Base-by-base conservation (phyloP, 768 basidiomycete species). In the Termitomyces sp. region DNA sequence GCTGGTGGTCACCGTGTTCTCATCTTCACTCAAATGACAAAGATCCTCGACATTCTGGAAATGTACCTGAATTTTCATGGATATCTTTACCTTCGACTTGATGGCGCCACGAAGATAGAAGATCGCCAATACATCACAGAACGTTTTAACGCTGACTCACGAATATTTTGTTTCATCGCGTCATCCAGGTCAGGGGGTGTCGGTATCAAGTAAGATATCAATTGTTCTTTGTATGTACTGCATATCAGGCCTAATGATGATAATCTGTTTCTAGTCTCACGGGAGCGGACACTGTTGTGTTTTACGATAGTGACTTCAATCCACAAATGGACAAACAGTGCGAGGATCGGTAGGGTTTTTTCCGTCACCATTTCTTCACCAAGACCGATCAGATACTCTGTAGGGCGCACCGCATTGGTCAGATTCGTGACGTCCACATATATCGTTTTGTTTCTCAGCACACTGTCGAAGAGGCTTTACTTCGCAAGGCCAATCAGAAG, bases 261-360 rank as follows among this genome's bases (percentile, higher is more conserved):
- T 58, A 65, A 65, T 8, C 33, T 33, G 64, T 58, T 34, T 47
- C n/a, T 71, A 88, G 93, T 71, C 68, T 91, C 61, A 90, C 88
- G 6, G 91, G 91, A 18, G 94, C 94, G 20, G 94, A 96, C 68
- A 98, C 97, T 0, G 96, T 99, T 66, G 84, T 99, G 56, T 95
- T 99, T 72, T 98, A 96, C 68, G 96, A 98, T 68, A 93, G 92
- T 60, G 95, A 97, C 71, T 97, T 96, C 78, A 94, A 93, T 66
- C 95, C 95, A 0, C 95, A 97, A 70, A 97, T 96, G 91, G 96
- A 99, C 70, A 79, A 90, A 47, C 96, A 99, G 69, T 98, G 97
- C 65, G 93, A 95, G 73, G 96, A 98, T 72, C 81, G 89, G 87
- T 88, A 68, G 61, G 81, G 65, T n/a, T 4, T 49, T 27, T 30